These are phyloP conservation scores for Pseudocercospora ulei DNA, from an alignment of 2,329 filamentous ascomycete species.

Conservation along the genomic window DNA sequence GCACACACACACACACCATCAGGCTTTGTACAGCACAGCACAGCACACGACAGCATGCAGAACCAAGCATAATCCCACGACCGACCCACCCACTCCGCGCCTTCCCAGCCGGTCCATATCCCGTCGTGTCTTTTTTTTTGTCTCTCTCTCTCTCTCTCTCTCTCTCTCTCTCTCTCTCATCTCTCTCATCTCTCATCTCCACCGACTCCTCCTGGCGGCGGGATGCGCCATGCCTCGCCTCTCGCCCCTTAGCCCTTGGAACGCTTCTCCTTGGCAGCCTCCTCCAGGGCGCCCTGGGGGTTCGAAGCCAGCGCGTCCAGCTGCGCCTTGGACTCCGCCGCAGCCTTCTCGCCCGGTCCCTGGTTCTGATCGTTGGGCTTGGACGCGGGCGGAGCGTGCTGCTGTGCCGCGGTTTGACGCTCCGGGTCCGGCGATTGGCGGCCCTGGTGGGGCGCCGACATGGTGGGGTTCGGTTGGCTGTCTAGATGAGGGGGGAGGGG, in stretches of 20 bases:
- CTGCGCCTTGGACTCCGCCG: slow-evolving; percentile 46
- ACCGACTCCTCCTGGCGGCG: background rate
- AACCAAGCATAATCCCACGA: too few relatives aligned
- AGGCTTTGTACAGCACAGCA: too few relatives aligned
- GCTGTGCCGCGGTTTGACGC: slow-evolving; percentile 51
- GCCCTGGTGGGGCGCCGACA: slow-evolving; percentile 55
- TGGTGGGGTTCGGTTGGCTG: too few relatives aligned
- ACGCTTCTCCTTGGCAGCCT: slow-evolving; percentile 53
- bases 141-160: too few relatives aligned
- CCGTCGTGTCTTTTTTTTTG: too few relatives aligned
- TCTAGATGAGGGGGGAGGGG: too few relatives aligned
- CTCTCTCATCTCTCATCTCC: slow-evolving; percentile 31
- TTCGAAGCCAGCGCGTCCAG: slow-evolving; percentile 53
- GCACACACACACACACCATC: too few relatives aligned
- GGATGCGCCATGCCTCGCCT: background rate
- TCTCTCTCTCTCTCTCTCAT: slow-evolving; percentile 6
- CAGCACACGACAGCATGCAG: too few relatives aligned
- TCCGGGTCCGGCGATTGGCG: slow-evolving; percentile 70
- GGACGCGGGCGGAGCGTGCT: slow-evolving; percentile 48
- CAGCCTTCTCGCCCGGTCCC: slow-evolving; percentile 36
- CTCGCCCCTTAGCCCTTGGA: slow-evolving; percentile 10
- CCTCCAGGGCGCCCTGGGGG: slow-evolving; percentile 55
- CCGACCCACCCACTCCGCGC: too few relatives aligned
- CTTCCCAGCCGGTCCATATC: too few relatives aligned
- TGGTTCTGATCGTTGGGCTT: slow-evolving; percentile 41